Evolutionary conservation across 352 stramenopile species (phyloP).

Genomic region (Globisporangium rhizosaccharum): DNA sequence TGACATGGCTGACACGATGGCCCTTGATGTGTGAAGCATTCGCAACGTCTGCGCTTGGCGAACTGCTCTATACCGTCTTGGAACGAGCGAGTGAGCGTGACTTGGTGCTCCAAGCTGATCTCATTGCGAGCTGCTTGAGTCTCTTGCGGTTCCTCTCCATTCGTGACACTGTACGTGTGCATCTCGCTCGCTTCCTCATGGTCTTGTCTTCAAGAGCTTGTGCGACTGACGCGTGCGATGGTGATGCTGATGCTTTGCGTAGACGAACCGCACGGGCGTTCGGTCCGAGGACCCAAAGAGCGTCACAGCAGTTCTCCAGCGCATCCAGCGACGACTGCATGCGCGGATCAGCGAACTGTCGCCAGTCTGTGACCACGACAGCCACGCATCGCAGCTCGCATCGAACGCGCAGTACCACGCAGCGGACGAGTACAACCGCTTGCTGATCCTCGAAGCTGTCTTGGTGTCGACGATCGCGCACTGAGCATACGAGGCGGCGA

Average conservation of each 20-base stretch:
- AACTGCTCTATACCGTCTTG: conserved; percentile 30
- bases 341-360: conserved; percentile 23
- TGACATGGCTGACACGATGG: background rate
- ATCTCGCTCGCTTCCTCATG: background rate
- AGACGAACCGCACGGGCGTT: conserved; percentile 34
- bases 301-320: conserved; percentile 16
- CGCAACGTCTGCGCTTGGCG: conserved; percentile 12
- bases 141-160: conserved; percentile 59
- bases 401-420: conserved; percentile 2
- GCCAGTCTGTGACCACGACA: background rate
- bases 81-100: conserved; percentile 45
- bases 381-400: background rate
- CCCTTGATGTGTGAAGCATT: conserved; percentile 9
- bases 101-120: conserved; percentile 49
- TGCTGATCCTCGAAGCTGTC: conserved; percentile 47
- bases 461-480: conserved; percentile 25
- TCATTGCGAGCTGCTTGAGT: conserved; percentile 64
- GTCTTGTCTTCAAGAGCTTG: background rate
- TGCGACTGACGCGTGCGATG: background rate
- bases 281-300: conserved; percentile 8
- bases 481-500: background rate
- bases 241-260: background rate
- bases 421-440: conserved; percentile 17
- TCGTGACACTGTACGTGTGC: conserved; percentile 42
- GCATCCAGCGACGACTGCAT: conserved; percentile 28